These are phyloP conservation scores for Diutina mesorugosa DNA, from an alignment of 1,139 yeast species.

Conservation along the genomic window DNA sequence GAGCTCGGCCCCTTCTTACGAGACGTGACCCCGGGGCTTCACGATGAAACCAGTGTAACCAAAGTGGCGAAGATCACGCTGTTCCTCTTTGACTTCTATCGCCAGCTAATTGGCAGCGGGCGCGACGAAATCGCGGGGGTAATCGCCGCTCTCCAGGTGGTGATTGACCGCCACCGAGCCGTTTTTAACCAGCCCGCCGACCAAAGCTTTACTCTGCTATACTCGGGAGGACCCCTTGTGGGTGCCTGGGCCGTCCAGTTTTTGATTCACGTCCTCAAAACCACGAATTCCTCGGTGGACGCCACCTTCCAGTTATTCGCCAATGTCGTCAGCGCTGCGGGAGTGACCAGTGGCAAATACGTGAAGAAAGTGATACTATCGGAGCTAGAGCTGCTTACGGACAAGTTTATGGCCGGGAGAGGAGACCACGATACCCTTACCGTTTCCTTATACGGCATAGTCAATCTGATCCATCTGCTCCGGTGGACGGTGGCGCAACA, in stretches of 20 bases:
- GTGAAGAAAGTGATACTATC: neutral
- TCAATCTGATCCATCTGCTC: neutral
- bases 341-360: neutral
- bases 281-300: neutral
- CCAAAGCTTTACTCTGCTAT: neutral
- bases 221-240: neutral
- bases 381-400: neutral
- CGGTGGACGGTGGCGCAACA: neutral
- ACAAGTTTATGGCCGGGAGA: neutral
- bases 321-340: neutral
- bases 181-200: neutral
- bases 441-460: neutral
- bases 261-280: neutral
- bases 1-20: neutral
- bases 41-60: neutral
- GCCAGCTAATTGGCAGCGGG: neutral
- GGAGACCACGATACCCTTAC: neutral
- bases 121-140: neutral
- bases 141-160: neutral
- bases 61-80: neutral
- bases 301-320: neutral
- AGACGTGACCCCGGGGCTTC: neutral
- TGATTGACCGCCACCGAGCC: neutral
- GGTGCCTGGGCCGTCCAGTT: neutral
- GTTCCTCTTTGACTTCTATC: neutral